phyloP scores from a whole-genome alignment of 306 rosid species.

The Arachis stenosperma region DNA sequence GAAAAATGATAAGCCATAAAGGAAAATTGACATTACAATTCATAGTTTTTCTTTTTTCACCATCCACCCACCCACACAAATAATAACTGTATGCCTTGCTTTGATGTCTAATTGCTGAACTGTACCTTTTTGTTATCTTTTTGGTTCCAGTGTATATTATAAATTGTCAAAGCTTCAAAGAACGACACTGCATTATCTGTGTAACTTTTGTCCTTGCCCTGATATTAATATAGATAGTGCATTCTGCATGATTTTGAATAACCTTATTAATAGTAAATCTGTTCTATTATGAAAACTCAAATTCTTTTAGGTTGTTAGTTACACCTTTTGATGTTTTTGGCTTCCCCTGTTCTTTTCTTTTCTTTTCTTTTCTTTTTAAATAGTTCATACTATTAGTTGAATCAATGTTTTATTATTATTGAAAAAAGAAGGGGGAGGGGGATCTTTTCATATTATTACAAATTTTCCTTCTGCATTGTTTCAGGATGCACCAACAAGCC shows the following conservation, averaged over 20 bases:
- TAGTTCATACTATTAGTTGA: conserved; percentile 2
- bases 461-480: conserved; percentile 25
- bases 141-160: not conserved
- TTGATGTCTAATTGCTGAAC: conserved; percentile 2
- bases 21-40: not conserved
- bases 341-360: not conserved
- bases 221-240: conserved; percentile 3
- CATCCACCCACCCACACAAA: no score
- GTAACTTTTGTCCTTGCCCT: conserved; percentile 9
- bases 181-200: not conserved
- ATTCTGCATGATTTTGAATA: conserved; percentile 13
- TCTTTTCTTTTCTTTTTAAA: conserved; percentile 7
- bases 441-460: conserved; percentile 23
- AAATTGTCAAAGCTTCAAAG: conserved; percentile 9
- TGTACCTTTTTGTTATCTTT: not conserved
- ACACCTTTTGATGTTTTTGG: conserved; percentile 25
- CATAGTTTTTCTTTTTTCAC: no score
- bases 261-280: conserved; percentile 17
- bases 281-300: conserved; percentile 21
- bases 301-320: conserved; percentile 1
- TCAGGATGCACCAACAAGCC: conserved; percentile 36
- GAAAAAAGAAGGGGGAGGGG: not conserved
- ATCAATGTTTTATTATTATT: not conserved
- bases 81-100: not conserved
- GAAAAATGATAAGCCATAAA: not conserved